A percentile compares a stretch with the other conserved stretches of the same genome.
Evolutionary conservation across 805 yeast genomes (phyloP).

Genomic region (Brettanomyces custersianus): DNA sequence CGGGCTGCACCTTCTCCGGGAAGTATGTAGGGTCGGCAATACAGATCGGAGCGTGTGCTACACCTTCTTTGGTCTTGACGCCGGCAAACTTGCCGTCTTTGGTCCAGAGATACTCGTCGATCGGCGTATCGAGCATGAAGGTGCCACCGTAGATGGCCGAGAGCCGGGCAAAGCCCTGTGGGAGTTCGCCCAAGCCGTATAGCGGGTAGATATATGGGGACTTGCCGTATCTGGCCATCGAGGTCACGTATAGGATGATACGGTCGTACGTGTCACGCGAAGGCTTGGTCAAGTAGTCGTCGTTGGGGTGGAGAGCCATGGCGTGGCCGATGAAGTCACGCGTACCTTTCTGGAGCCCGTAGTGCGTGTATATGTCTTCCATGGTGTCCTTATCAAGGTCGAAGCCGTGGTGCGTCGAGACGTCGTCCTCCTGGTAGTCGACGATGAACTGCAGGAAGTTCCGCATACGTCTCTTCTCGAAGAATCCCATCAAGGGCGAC

Average conservation of each 20-base stretch:
- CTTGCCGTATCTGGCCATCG: conserved; percentile 91
- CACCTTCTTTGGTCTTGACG: conserved; percentile 85
- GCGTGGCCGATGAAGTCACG: conserved; percentile 97
- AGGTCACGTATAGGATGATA: conserved; percentile 73
- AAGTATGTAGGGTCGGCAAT: conserved; percentile 98
- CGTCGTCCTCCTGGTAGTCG: conserved; percentile 67
- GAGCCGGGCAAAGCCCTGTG: conserved; percentile 97
- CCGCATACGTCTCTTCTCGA: conserved; percentile 93
- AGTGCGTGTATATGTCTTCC: conserved; percentile 84
- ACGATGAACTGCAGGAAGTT: conserved; percentile 83
- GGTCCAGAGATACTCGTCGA: conserved; percentile 76
- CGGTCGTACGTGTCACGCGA: conserved; percentile 90
- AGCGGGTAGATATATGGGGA: conserved; percentile 94
- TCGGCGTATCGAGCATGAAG: conserved; percentile 94
- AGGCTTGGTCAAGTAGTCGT: conserved; percentile 78
- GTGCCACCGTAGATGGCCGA: conserved; percentile 98
- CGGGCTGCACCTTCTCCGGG: conserved; percentile 62
- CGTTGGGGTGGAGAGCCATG: conserved; percentile 95
- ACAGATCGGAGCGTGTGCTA: conserved; percentile 84
- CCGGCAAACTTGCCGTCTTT: conserved; percentile 71
- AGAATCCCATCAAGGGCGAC: conserved; percentile 89
- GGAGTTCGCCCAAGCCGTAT: conserved; percentile 94
- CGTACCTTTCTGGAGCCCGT: conserved; percentile 86
- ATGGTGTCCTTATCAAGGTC: conserved; percentile 82
- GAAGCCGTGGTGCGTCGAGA: conserved; percentile 75